Evolutionary conservation across 2,329 filamentous ascomycete species (phyloP).

Genomic region (Aspergillus novofumigatus): DNA sequence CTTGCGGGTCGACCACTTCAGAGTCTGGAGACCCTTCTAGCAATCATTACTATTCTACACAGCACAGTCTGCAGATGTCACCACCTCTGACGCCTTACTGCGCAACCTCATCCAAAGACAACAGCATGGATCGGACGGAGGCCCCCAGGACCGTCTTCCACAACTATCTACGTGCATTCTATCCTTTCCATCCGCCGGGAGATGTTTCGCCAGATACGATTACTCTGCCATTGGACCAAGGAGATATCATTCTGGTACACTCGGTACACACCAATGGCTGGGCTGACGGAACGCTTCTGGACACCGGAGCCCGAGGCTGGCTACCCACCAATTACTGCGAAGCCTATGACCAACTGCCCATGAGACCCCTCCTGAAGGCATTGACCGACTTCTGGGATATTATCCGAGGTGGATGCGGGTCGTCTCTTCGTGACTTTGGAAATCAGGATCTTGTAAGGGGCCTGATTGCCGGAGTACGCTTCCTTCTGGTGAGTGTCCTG

Average conservation of each 20-base stretch:
- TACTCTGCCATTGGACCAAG: constrained; percentile 81
- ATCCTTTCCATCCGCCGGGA: constrained; percentile 79
- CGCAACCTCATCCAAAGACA: constrained; percentile 52
- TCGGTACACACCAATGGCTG: constrained; percentile 97
- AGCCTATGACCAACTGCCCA: constrained; percentile 82
- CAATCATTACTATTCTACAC: constrained; percentile 21
- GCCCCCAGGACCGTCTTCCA: constrained; percentile 67
- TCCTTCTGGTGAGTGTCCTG: constrained; percentile 66
- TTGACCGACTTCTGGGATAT: constrained; percentile 91
- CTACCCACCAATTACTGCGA: constrained; percentile 98
- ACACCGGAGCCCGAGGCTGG: constrained; percentile 86
- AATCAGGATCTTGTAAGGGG: constrained; percentile 94
- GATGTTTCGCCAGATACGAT: constrained; percentile 78
- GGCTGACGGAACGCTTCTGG: constrained; percentile 89
- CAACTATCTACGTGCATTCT: constrained; percentile 92
- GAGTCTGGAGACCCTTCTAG: constrained; percentile 11
- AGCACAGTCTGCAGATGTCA: constrained; percentile 58
- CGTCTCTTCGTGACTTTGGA: constrained; percentile 72
- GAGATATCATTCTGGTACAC: constrained; percentile 89
- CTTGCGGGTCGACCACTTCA: background rate
- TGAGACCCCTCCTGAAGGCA: constrained; percentile 78
- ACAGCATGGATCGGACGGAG: constrained; percentile 44
- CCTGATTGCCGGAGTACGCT: constrained; percentile 87
- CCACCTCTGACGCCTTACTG: constrained; percentile 66
- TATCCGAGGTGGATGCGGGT: constrained; percentile 70